Evolutionary conservation across 2,329 filamentous ascomycete genomes (phyloP), one percentile per base, ranked within the genome.

Genomic region (Cordyceps militaris): DNA sequence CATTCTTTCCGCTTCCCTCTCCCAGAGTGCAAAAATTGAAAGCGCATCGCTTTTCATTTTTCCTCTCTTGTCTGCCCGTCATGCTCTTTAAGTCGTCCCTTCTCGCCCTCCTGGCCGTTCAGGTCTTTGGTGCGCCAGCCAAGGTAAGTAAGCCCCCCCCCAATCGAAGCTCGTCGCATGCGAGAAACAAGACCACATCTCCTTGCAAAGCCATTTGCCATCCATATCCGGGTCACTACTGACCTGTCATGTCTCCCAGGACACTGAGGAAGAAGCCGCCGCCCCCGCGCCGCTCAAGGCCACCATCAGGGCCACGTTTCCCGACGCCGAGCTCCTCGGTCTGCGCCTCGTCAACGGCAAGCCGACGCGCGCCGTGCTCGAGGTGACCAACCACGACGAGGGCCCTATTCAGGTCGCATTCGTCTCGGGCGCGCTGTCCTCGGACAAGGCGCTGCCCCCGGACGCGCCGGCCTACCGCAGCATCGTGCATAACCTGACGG

Each of bases 291-390:
- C 58, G 59, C 72, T 88, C 66, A 83, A 84, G 62, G 85, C 88
- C 71, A 82, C 85, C 56, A 74, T 87, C 65, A 79, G 80, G 63
- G 81, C 86, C 60, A 79, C 78, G 71, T 82, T 85, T 77, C 75
- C 83, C 74, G 78, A 87, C 69, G 71, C 86, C 77, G 90, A 95
- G 77, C 86, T 96, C 74, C 94, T 97, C 66, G 94, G 93, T 67
- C 85, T 97, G 66, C 96, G 96, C 83, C 85, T 97, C 65, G 83
- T 97, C 79, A 99, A 99, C 71, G 91, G 91, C 68, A 86, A 87
- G 63, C 84, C 91, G 43, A 96, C 91, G 62, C 85, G 89, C 72
- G 88, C 91, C 36, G 75, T 95, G 56, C 77, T 99, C 66, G 85
- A 91, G 67, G 80, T 99, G 71, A 83, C 80, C 71, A 99, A 99